Evolutionary conservation across 106 monocot species (phyloP).

Genomic region (Dendrobium catenatum): DNA sequence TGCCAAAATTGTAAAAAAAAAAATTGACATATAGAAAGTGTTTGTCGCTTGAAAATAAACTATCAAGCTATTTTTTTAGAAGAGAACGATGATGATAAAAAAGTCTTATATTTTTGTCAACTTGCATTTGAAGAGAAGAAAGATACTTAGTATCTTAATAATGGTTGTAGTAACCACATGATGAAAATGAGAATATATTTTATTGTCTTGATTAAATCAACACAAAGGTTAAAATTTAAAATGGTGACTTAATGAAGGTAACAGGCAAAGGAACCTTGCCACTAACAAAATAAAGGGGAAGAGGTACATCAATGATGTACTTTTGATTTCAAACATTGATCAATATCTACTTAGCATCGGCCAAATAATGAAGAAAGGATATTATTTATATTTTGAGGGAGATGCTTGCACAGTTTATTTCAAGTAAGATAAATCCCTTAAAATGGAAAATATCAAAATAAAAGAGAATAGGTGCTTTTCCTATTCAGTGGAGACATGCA

Average conservation of each 20-base stretch:
- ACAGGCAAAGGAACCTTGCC: background rate
- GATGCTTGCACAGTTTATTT: background rate
- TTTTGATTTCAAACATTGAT: background rate
- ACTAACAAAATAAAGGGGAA: background rate
- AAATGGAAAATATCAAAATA: background rate
- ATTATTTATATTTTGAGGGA: background rate
- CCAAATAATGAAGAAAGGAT: background rate
- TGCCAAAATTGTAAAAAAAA: conserved; percentile 3
- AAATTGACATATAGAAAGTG: background rate
- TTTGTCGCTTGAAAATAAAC: background rate
- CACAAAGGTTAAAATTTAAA: background rate
- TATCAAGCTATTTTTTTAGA: background rate
- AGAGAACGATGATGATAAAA: background rate
- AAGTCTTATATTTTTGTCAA: no score
- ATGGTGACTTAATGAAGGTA: background rate
- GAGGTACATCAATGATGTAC: background rate
- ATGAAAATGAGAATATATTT: background rate
- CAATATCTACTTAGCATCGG: background rate
- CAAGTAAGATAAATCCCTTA: background rate
- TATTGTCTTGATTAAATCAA: background rate
- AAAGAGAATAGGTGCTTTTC: background rate
- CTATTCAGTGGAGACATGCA: background rate
- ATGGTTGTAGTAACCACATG: background rate
- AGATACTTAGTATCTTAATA: background rate
- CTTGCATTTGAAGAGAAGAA: background rate